These are phyloP conservation scores for Arthrobotrys pseudoclavata DNA, from an alignment of 2,329 filamentous ascomycete genomes.

Conservation along the genomic window DNA sequence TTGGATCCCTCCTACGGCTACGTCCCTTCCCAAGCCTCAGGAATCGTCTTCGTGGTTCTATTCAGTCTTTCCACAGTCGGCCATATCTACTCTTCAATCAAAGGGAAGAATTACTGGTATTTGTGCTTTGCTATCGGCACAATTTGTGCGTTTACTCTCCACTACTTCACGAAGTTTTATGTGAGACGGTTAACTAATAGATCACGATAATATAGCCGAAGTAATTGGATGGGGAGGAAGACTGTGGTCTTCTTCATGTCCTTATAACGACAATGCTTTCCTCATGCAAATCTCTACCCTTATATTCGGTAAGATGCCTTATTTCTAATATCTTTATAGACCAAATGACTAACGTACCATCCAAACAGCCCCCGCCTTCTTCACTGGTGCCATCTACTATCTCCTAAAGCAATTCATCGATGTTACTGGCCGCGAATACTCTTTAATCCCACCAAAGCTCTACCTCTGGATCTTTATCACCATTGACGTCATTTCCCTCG, in stretches of 20 bases:
- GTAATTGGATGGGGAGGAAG: constrained; percentile 70
- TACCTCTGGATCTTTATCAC: constrained; percentile 71
- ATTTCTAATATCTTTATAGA: neutral
- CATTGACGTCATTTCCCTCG: constrained; percentile 71
- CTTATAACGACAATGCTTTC: constrained; percentile 69
- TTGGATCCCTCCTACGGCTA: constrained; percentile 44
- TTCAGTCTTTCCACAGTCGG: constrained; percentile 47
- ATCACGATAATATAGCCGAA: constrained; percentile 64
- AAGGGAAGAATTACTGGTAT: constrained; percentile 54
- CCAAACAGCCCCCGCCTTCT: constrained; percentile 68
- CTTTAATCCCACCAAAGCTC: constrained; percentile 67
- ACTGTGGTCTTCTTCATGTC: constrained; percentile 69
- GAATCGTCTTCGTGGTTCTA: constrained; percentile 45
- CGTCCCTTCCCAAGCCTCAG: constrained; percentile 37
- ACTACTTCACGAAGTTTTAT: neutral
- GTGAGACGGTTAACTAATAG: neutral
- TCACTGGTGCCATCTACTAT: constrained; percentile 70
- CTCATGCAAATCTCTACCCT: constrained; percentile 70
- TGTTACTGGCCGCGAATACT: constrained; percentile 67
- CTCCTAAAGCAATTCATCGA: constrained; percentile 69
- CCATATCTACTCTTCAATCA: constrained; percentile 48
- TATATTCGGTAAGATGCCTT: constrained; percentile 64
- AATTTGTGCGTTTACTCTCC: constrained; percentile 27
- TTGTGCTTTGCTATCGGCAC: constrained; percentile 56
- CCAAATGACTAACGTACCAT: constrained; percentile 29